Percentiles rank a stretch among this genome's conserved stretches.
phyloP scores from a whole-genome alignment of 2,329 filamentous ascomycete genomes.

The Penicillium psychrosexuale region DNA sequence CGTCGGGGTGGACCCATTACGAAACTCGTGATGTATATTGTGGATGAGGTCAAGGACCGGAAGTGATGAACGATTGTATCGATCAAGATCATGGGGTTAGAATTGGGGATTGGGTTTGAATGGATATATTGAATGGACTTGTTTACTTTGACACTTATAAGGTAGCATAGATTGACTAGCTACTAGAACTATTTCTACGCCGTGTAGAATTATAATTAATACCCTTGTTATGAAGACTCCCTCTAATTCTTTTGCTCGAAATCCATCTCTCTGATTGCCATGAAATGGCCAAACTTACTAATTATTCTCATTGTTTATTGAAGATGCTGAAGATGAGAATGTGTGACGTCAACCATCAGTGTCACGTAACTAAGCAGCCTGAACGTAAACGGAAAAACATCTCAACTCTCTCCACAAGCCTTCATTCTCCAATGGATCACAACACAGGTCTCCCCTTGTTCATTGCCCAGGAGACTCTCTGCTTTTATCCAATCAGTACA shows the following conservation, averaged over 20 bases:
- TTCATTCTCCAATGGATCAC: neutral
- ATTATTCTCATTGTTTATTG: neutral
- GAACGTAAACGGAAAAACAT: neutral
- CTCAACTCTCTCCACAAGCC: neutral
- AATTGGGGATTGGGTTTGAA: neutral
- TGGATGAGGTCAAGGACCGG: neutral
- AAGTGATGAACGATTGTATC: neutral
- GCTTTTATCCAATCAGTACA: constrained; percentile 35
- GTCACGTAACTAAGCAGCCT: neutral
- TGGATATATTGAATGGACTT: neutral
- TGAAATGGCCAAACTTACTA: neutral
- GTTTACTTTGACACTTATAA: no score
- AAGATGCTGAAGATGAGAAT: neutral
- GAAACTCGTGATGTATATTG: neutral
- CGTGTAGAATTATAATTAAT: no score
- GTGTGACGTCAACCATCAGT: neutral
- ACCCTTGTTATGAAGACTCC: neutral
- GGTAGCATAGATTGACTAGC: neutral
- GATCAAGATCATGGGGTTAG: no score
- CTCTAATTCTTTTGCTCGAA: neutral
- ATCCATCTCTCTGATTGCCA: neutral
- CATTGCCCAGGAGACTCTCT: constrained; percentile 30
- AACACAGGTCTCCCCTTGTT: constrained; percentile 17
- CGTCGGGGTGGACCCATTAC: neutral
- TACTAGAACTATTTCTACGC: neutral